phyloP scores from a whole-genome alignment of 441 rosid genomes.

The Theobroma grandiflorum region DNA sequence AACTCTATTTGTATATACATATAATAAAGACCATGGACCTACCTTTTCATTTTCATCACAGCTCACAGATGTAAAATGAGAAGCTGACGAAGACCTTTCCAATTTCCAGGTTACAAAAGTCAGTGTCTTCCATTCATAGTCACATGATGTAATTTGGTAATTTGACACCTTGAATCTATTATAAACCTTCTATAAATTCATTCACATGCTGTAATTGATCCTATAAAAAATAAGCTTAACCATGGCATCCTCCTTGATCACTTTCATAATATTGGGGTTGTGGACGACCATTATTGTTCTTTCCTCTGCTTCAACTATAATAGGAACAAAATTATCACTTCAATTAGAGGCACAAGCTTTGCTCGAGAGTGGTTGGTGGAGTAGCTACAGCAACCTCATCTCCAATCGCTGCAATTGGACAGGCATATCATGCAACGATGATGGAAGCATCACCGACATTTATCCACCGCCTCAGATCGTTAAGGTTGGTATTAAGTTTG shows the following conservation, averaged over 20 bases:
- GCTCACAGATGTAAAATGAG: no score
- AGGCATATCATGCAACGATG: slow-evolving; percentile 14
- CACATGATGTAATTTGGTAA: no score
- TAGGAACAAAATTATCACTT: background rate
- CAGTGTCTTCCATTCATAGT: no score
- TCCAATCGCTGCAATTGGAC: slow-evolving; percentile 3
- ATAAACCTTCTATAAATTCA: background rate
- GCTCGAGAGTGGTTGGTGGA: slow-evolving; percentile 26
- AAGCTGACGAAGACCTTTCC: no score
- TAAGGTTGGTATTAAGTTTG: background rate
- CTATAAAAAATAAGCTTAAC: background rate
- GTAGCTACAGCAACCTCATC: background rate
- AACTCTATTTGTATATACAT: no score
- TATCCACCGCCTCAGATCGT: background rate
- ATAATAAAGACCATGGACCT: no score
- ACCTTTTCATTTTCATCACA: no score
- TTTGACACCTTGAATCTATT: no score
- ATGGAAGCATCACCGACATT: background rate
- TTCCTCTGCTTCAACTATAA: background rate
- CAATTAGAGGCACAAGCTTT: slow-evolving; percentile 12
- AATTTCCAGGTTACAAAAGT: no score
- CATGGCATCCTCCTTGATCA: no score
- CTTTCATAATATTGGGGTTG: no score
- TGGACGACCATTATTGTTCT: background rate
- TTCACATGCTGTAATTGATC: background rate